phyloP scores from a whole-genome alignment of 2,329 filamentous ascomycete species.

The Trichoderma sp. region DNA sequence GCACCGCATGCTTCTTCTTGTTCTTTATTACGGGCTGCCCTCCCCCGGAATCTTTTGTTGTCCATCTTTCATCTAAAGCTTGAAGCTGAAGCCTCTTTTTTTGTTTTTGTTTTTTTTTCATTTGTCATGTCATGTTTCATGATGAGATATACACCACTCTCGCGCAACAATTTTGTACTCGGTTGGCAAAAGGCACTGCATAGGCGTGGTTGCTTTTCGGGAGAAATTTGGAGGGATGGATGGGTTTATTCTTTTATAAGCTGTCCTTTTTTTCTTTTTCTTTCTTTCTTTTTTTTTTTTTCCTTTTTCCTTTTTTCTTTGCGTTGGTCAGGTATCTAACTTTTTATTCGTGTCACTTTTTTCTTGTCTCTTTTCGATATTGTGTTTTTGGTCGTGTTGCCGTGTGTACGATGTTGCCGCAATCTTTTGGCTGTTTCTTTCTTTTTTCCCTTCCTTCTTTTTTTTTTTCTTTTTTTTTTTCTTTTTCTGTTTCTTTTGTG shows the following conservation, averaged over 20 bases:
- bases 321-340: neutral
- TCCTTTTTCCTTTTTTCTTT: neutral
- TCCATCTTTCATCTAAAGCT: neutral
- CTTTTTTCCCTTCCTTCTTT: neutral
- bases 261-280: neutral
- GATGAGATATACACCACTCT: conserved; percentile 15
- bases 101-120: neutral
- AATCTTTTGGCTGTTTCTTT: neutral
- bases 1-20: conserved; percentile 4
- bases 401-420: neutral
- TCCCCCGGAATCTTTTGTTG: neutral
- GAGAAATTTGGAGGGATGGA: neutral
- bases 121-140: conserved; percentile 16
- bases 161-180: neutral
- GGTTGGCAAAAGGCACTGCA: neutral
- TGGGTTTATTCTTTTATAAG: neutral
- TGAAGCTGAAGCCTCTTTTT: neutral
- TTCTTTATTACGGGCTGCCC: neutral
- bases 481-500: neutral
- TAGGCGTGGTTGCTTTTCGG: neutral
- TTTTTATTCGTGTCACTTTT: neutral
- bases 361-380: neutral
- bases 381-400: neutral
- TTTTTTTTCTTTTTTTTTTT: neutral
- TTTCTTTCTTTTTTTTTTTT: neutral